Base-by-base conservation (phyloP, 2,329 filamentous ascomycete species). In the Fusarium scirpi region DNA sequence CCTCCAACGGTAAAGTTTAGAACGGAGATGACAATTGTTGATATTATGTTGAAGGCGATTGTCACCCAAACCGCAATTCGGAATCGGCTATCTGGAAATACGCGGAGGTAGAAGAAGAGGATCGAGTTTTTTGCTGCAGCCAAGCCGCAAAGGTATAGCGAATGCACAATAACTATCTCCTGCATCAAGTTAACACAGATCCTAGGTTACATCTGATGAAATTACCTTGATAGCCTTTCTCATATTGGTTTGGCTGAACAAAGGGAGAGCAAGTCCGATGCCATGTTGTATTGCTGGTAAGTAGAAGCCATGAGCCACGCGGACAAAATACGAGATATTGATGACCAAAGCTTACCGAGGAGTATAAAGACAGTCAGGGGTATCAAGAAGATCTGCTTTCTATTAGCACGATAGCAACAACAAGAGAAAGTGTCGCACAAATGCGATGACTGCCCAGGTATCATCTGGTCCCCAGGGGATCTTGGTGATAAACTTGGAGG, bases 31-130 rank as follows among this genome's bases (percentile, higher is more conserved):
- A 8, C 7, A 2, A 48, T 3, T 0, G 27, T 30, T 0, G 25
- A 38, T 0, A 59, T 3, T 9, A 7, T 9, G 13, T 43, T 48
- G 18, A 61, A 52, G 1, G 4, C 49, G 1, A 57, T 8, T 0
- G 62, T 66, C 1, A 4, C 2, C 56, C 57, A 62, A 0, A 57
- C 46, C 0, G 53, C 3, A 0, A 6, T 16, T 24, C 40, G 34
- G 20, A 66, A 57, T 3, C 24, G 22, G 0, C 1, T 8, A 1
- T 24, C 62, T 2, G 12, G 8, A 5, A 67, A 67, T 1, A 66
- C 11, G 0, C 64, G 62, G 0, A 67, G 41, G 5, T 56, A 66
- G 8, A 67, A 62, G n/a, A 66, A 56, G 0, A 66, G 20, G 6
- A 67, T 66, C 2, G 64, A 61, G 4, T 34, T 44, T 22, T 67